Evolutionary conservation across 805 yeast species (phyloP), one percentile per base, ranked within the genome.

Genomic region (Yarrowia sp.): DNA sequence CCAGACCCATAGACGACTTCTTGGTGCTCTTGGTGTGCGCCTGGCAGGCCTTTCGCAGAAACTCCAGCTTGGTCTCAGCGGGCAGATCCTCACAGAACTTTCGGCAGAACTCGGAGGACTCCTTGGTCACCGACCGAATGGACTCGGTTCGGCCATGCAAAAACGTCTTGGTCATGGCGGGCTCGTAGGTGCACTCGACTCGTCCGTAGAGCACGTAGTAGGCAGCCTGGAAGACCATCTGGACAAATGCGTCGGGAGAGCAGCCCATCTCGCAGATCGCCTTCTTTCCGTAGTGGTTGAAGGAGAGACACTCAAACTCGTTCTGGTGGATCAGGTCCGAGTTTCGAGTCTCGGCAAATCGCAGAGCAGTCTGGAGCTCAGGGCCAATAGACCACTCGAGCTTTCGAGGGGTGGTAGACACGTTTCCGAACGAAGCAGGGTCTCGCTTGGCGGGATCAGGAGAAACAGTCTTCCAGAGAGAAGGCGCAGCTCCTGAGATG

Each of bases 61-160:
- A 77, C 35, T 80, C 75, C 51, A 87, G 78, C 69, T 90, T 88
- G 35, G 81, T 85, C 36, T 77, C 75, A 14, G 84, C 78, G 0
- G 86, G 74, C 16, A 83, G 79, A 55, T 82, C 78, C 69, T 89
- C 94, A 71, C 93, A 88, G 71, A 91, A 87, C 66, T 89, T 87
- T 62, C 96, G 83, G 16, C 90, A 96, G 75, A 90, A 91, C 47
- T 81, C 78, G 69, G 88, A 88, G 0, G 94, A 86, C 70, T 90
- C 90, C 67, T 82, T 78, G 6, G 93, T 84, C 4, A 91, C 97
- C 0, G 96, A 82, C 69, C 97, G 80, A 62, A 91, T 84, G 3
- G 97, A 96, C 73, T 91, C 97, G 0, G 97, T 91, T 72, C 97
- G 81, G 10, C 97, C 97, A 71, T 91, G 96, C 65, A 86, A 80